Base-by-base conservation (phyloP, 1,284 basidiomycete genomes). In the Cryptococcus floricola region DNA sequence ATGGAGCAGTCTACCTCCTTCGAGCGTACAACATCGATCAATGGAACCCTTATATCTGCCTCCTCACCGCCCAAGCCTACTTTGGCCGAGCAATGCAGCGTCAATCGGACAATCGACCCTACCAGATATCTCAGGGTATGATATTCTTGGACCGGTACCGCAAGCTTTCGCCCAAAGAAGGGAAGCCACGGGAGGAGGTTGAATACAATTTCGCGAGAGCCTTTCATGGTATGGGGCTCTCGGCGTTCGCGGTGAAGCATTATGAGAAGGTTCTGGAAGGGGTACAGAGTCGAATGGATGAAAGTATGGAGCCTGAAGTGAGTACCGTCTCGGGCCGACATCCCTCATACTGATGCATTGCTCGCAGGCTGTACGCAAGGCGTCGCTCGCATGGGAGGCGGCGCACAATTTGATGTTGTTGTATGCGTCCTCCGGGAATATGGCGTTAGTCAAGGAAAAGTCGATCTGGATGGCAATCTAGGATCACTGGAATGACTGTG, bases 31-130 rank as follows among this genome's bases (percentile, higher is more conserved):
- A 93, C 59, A 82, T 89, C 59, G 87, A 86, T 60, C 87, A 85
- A 0, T 81, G 88, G 28, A 91, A 98, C 70, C 88, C 93, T 0
- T 80, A 96, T 70, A 81, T 96, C 18, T 92, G 88, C 68, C 79
- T 98, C 14, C 85, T 82, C 38, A 81, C 95, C 6, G 88, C 87
- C 0, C 85, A 93, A 39, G 87, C 90, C 0, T 96, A 89, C 45
- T 79, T 95, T 38, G 89, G 91, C 9, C 83, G 95, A 39, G 87
- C 91, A 0, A 91, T 91, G 84, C 91, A 95, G 65, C 83, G 95
- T 10, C 93, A 97, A 71, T 87, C 88, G 6, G 95, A 98, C 76
- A 98, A 98, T 71, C 79, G 92, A 47, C 88, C 97, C 67, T 91
- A 95, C 71, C 83, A 83, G 48, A 80, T 83, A 42, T 81, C 91